These are phyloP conservation scores for Cystofilobasidium capitatum DNA, from an alignment of 768 basidiomycete genomes.

Conservation along the genomic window DNA sequence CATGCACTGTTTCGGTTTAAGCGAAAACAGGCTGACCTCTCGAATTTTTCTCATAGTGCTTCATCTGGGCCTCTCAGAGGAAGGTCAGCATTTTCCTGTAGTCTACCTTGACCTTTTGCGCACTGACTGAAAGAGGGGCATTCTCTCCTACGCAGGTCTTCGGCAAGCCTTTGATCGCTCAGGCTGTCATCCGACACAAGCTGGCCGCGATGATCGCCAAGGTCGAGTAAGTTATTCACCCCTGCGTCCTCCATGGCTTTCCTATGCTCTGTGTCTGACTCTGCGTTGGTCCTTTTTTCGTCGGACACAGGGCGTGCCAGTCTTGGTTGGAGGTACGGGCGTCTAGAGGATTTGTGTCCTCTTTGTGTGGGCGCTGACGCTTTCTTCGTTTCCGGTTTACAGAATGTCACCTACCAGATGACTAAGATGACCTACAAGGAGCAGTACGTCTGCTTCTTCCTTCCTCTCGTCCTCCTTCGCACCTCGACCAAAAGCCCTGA, in stretches of 20 bases:
- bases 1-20: neutral
- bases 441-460: too few species aligned
- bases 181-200: slow-evolving; percentile 79
- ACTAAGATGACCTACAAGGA: slow-evolving; percentile 54
- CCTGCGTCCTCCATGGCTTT: too few species aligned
- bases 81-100: too few species aligned
- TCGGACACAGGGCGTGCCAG: too few species aligned
- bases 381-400: slow-evolving; percentile 44
- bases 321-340: slow-evolving; percentile 19
- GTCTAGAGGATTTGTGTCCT: neutral
- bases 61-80: slow-evolving; percentile 66
- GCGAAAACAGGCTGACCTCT: neutral
- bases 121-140: too few species aligned
- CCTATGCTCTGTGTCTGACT: too few species aligned
- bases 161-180: slow-evolving; percentile 65
- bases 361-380: neutral
- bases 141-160: slow-evolving; percentile 48
- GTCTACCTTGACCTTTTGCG: too few species aligned
- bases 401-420: slow-evolving; percentile 81
- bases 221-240: too few species aligned
- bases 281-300: too few species aligned
- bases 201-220: slow-evolving; percentile 82
- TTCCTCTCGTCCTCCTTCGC: too few species aligned
- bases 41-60: neutral
- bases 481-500: too few species aligned